Evolutionary conservation across 306 rosid species (phyloP), one percentile per base, ranked within the genome.

Genomic region (Fragaria iinumae): DNA sequence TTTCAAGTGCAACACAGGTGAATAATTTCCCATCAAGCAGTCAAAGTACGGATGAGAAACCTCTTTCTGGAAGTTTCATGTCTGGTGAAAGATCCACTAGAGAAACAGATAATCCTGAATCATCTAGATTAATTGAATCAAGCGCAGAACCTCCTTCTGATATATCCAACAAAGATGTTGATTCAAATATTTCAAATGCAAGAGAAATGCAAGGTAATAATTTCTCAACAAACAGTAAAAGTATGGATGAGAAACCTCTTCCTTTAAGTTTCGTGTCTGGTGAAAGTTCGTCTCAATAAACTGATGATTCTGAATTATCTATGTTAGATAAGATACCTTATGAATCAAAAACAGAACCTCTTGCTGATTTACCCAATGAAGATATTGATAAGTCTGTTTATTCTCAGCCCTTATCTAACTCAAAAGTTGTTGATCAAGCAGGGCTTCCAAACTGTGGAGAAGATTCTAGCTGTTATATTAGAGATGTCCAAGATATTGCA

Each of bases 71-170:
- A 44, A 27, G 76, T 79, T 83, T 77, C 73, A 83, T 80, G 55
- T 83, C 83, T 48, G 78, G 89, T 75, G 90, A 80, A 81, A 73
- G 71, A 66, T 80, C 81, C 73, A 39, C 87, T 79, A 87, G 77
- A 79, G 85, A 81, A 64, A 64, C 36, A 4, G 77, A 82, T 72
- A 76, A 76, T 76, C 79, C 87, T 70, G 87, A 87, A 71, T 66
- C 84, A 77, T 62, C 78, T 5, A 76, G 71, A 41, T 45, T 62
- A 36, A 16, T 66, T 48, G 80, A 83, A 77, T 49, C 81, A 39
- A 88, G 88, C 55, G 6, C 84, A 44, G 80, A 75, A 60, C 80
- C 84, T 77, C 84, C 80, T 52, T 70, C 86, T 74, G 84, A 79
- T 72, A 77, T 52, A 74, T 80, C 80, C 2, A 87, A 84, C 78